phyloP scores from a whole-genome alignment of 768 basidiomycete species.

The Trametes elegans region DNA sequence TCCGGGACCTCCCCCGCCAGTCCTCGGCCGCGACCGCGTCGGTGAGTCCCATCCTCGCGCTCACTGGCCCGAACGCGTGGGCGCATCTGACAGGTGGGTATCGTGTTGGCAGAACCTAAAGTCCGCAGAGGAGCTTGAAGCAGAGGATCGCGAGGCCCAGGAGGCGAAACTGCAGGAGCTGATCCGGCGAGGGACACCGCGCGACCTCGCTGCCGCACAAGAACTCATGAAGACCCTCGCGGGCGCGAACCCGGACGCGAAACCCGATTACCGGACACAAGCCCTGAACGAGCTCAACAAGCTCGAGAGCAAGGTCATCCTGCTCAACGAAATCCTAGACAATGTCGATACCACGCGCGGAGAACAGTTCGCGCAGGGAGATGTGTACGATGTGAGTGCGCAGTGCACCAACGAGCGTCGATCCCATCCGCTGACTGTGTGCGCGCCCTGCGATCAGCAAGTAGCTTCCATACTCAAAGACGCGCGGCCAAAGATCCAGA shows the following conservation, averaged over 20 bases:
- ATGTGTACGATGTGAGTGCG: constrained; percentile 82
- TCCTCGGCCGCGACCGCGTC: constrained; percentile 38
- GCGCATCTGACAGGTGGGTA: not conserved
- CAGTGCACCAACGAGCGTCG: not conserved
- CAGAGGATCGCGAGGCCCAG: constrained; percentile 92
- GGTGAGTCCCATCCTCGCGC: constrained; percentile 32
- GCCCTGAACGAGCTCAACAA: constrained; percentile 89
- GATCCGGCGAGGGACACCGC: constrained; percentile 91
- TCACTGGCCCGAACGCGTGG: not conserved
- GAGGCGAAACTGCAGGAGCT: constrained; percentile 98
- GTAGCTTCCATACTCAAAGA: constrained; percentile 77
- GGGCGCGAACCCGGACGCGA: constrained; percentile 92
- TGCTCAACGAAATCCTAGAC: constrained; percentile 97
- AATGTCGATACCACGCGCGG: constrained; percentile 73
- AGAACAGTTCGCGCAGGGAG: constrained; percentile 83
- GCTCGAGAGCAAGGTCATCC: constrained; percentile 89
- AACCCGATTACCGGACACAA: constrained; percentile 91
- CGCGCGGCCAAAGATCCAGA: constrained; percentile 93
- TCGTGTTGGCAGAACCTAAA: constrained; percentile 67
- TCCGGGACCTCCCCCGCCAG: constrained; percentile 49
- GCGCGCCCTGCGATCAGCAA: constrained; percentile 67
- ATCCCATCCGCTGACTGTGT: not conserved
- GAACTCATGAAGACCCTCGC: constrained; percentile 96
- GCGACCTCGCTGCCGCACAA: constrained; percentile 92
- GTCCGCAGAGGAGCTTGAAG: constrained; percentile 93